Percentiles rank a stretch among this genome's conserved stretches.
phyloP scores from a whole-genome alignment of 2,329 filamentous ascomycete genomes.

The Stagonosporopsis vannaccii region DNA sequence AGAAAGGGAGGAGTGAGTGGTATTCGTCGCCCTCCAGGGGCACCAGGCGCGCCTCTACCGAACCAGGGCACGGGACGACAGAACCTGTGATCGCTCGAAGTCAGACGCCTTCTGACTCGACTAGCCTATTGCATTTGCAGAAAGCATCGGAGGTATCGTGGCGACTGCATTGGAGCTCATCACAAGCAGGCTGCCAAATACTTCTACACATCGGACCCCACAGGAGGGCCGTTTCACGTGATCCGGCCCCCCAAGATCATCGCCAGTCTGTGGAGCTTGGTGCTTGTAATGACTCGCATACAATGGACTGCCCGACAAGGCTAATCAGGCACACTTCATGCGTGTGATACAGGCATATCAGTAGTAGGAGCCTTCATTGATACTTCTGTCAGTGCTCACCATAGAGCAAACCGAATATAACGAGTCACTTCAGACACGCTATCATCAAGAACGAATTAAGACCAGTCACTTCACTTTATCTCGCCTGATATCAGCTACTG shows the following conservation, averaged over 20 bases:
- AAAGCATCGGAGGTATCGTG: not conserved
- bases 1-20: constrained; percentile 37
- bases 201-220: not conserved
- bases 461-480: not conserved
- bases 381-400: not conserved
- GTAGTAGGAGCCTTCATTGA: not conserved
- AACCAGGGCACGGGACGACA: constrained; percentile 3
- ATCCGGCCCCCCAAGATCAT: constrained; percentile 2
- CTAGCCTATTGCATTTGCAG: not conserved
- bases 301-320: constrained; percentile 5
- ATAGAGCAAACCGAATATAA: not conserved
- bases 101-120: not conserved
- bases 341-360: not conserved
- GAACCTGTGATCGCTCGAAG: constrained; percentile 8
- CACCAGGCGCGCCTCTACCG: constrained; percentile 9
- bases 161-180: not conserved
- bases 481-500: not conserved
- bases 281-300: constrained; percentile 1
- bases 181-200: not conserved
- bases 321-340: not conserved
- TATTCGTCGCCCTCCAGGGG: constrained; percentile 47
- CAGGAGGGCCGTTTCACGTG: not conserved
- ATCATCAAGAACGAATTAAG: not conserved
- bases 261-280: not conserved
- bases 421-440: not conserved